Percentiles rank a stretch among this genome's conserved stretches.
These are phyloP conservation scores for Trichosporon sp. DNA, from an alignment of 1,284 basidiomycete species.

Conservation along the genomic window DNA sequence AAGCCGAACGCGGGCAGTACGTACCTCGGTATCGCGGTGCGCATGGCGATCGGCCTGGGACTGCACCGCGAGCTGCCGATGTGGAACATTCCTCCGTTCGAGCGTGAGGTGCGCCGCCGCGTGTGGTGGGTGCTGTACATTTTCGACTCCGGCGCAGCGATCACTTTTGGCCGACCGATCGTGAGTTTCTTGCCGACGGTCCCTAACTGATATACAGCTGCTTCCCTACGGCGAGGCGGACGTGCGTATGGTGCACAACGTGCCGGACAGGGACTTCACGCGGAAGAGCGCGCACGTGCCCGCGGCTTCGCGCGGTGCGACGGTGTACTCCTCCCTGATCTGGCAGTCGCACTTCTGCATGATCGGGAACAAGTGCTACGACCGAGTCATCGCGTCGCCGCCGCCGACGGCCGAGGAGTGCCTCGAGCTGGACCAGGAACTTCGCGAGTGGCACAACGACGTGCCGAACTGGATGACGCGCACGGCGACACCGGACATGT, in stretches of 20 bases:
- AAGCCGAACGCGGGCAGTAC: constrained; percentile 36
- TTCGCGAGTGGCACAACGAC: constrained; percentile 25
- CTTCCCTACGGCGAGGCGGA: constrained; percentile 34
- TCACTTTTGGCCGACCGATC: constrained; percentile 42
- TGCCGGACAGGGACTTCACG: constrained; percentile 33
- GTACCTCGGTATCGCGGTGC: constrained; percentile 40
- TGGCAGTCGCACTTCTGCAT: constrained; percentile 32
- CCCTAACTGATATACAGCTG: constrained; percentile 23
- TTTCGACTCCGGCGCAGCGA: constrained; percentile 38
- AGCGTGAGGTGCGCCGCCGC: constrained; percentile 40
- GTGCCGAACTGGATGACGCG: constrained; percentile 32
- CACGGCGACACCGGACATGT: constrained; percentile 18
- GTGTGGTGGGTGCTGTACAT: constrained; percentile 43
- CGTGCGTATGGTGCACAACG: constrained; percentile 32
- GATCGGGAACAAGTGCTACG: constrained; percentile 33
- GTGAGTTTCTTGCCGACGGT: constrained; percentile 45
- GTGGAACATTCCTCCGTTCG: constrained; percentile 38
- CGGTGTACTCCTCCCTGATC: constrained; percentile 35
- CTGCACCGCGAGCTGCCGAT: constrained; percentile 40
- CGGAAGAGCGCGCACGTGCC: constrained; percentile 27
- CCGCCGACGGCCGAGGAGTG: constrained; percentile 30
- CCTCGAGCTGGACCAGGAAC: constrained; percentile 32
- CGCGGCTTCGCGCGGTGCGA: constrained; percentile 23
- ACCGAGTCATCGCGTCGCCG: constrained; percentile 31
- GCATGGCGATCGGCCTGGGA: constrained; percentile 44